These are phyloP conservation scores for Biscutella laevigata DNA, from an alignment of 441 rosid genomes.

Conservation along the genomic window DNA sequence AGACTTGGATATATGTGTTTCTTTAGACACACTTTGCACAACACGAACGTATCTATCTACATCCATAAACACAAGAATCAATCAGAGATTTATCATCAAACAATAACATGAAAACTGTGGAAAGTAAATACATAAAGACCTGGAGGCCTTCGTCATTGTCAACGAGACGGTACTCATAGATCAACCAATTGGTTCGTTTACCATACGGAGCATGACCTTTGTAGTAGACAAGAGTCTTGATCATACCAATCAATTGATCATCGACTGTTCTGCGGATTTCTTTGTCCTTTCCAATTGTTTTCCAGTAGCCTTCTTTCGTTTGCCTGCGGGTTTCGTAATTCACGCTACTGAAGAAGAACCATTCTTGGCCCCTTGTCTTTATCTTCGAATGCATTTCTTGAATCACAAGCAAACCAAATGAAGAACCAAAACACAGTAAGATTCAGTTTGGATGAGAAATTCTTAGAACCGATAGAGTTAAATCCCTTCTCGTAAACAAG, in stretches of 20 bases:
- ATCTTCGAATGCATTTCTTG: constrained; percentile 31
- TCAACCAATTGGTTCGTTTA: constrained; percentile 63
- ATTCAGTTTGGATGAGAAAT: too few species aligned
- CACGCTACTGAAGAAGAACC: constrained; percentile 65
- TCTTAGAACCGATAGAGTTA: too few species aligned
- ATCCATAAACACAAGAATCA: constrained; percentile 2
- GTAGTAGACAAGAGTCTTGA: constrained; percentile 61
- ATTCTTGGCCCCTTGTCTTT: constrained; percentile 71
- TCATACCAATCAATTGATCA: constrained; percentile 50
- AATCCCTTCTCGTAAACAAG: neutral
- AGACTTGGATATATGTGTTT: neutral
- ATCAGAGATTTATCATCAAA: too few species aligned
- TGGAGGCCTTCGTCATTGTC: constrained; percentile 34
- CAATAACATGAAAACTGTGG: too few species aligned
- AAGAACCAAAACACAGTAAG: too few species aligned
- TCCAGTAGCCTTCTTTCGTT: constrained; percentile 69
- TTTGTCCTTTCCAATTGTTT: constrained; percentile 32
- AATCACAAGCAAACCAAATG: neutral
- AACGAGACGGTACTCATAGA: constrained; percentile 69
- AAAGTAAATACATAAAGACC: too few species aligned
- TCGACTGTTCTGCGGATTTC: constrained; percentile 25
- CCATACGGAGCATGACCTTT: constrained; percentile 61
- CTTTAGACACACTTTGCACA: constrained; percentile 51
- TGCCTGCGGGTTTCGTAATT: constrained; percentile 57
- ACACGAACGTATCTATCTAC: constrained; percentile 50